Base-by-base conservation (phyloP, 1,284 basidiomycete genomes). In the Kwoniella shivajii region DNA sequence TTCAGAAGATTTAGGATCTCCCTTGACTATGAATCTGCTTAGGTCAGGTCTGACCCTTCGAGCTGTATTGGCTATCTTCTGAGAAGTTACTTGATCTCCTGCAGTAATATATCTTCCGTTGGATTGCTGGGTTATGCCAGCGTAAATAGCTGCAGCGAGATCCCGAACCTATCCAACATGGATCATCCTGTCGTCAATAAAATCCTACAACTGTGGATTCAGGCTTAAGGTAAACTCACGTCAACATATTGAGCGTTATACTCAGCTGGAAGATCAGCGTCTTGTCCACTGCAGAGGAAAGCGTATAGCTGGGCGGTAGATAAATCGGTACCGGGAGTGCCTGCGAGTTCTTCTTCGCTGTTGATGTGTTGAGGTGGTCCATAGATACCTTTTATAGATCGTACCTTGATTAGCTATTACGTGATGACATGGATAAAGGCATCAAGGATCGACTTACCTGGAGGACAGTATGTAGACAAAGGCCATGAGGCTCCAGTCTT, bases 101-200 rank as follows among this genome's bases (percentile, higher is more conserved):
- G n/a, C 51, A 11, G 53, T 45, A 5, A 48, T n/a, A 57, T 58
- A 70, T 47, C 70, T 55, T 2, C 65, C 70, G 37, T 50, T 57
- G 20, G 46, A 16, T 22, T 58, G 41, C 13, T 57, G 41, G 50
- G 50, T 51, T 41, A 66, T 57, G 18, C 52, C 56, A n/a, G 55
- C 33, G 60, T 61, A 72, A 18, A 66, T 53, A 1, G 65, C 67
- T 16, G 57, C 44, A 18, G 64, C 66, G 18, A 68, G 64, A 45
- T 68, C 62, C 22, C 68, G 63, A 3, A 69, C 67, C 65, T 64
- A 33, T 26, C 18, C n/a, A 14, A 6, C 45, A 27, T 13, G 20
- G 18, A 24, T 26, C 4, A 29, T 41, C 18, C 13, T 22, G 38
- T 10, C 20, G 14, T 18, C 10, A 11, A 22, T n/a, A 6, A 39